Evolutionary conservation across 2,329 filamentous ascomycete genomes (phyloP).

Genomic region (Boeremia lycopersici): DNA sequence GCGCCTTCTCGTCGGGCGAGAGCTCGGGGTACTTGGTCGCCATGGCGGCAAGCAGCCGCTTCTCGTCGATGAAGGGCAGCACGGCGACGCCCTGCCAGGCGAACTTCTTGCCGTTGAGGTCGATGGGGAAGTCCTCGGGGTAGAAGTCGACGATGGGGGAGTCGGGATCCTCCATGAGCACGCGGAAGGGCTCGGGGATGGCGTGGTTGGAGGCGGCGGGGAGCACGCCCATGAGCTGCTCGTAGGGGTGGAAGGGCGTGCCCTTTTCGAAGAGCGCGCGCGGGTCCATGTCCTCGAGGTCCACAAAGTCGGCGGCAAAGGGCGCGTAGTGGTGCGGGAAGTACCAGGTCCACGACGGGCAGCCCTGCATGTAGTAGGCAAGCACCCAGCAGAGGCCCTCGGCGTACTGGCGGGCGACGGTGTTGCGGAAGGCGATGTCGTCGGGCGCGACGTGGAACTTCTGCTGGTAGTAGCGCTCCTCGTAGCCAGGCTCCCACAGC

Average conservation of each 20-base stretch:
- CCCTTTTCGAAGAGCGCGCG: conserved; percentile 80
- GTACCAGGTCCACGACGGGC: conserved; percentile 98
- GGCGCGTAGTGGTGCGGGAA: conserved; percentile 98
- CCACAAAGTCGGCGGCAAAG: conserved; percentile 92
- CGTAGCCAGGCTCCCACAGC: conserved; percentile 94
- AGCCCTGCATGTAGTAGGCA: conserved; percentile 97
- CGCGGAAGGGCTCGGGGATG: conserved; percentile 85
- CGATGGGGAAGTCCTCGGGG: conserved; percentile 88
- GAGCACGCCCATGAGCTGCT: conserved; percentile 97
- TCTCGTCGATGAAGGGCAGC: conserved; percentile 94
- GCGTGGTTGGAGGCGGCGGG: conserved; percentile 92
- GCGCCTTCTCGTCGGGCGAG: conserved; percentile 73
- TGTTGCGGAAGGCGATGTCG: conserved; percentile 83
- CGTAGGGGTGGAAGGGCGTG: conserved; percentile 82
- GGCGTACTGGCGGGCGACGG: conserved; percentile 89
- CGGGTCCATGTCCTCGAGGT: conserved; percentile 73
- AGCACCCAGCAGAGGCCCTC: conserved; percentile 96
- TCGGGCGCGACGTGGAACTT: conserved; percentile 87
- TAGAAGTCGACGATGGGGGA: conserved; percentile 98
- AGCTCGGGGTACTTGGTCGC: conserved; percentile 80
- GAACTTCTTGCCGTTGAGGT: conserved; percentile 97
- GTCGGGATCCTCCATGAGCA: conserved; percentile 84
- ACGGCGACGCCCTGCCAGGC: conserved; percentile 96
- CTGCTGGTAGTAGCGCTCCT: conserved; percentile 94
- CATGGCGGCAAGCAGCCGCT: conserved; percentile 81